Percentiles rank a stretch among this genome's conserved stretches.
Conservation (phyloP, 2,329 filamentous ascomycete genomes). For the Cladophialophora yegresii region DNA sequence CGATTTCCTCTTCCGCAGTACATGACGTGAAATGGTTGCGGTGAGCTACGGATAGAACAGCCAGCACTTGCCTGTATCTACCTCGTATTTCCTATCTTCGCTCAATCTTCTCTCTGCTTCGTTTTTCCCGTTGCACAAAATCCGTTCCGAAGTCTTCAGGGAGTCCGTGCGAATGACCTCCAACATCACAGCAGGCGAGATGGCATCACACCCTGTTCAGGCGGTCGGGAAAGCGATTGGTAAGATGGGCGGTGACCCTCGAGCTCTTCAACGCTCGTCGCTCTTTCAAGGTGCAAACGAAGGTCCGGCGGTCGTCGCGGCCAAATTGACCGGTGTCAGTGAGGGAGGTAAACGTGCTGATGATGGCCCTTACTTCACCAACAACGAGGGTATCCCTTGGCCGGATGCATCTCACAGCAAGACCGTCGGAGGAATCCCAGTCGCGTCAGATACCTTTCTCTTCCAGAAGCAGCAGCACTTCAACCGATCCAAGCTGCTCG, state of each 20-base stretch:
- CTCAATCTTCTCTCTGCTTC: background rate
- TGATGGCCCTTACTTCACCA: constrained; percentile 57
- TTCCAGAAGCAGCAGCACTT: constrained; percentile 60
- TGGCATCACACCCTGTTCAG: constrained; percentile 44
- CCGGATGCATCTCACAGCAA: constrained; percentile 56
- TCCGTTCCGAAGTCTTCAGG: background rate
- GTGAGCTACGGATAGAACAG: background rate
- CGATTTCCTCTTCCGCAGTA: background rate
- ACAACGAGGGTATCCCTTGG: constrained; percentile 57
- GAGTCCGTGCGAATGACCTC: background rate
- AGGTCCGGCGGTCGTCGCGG: constrained; percentile 55
- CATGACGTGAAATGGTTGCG: background rate
- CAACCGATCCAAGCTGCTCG: constrained; percentile 58
- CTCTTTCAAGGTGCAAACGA: constrained; percentile 51
- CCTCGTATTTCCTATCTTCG: background rate
- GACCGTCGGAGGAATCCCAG: constrained; percentile 55
- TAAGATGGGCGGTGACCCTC: constrained; percentile 45
- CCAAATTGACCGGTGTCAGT: constrained; percentile 53
- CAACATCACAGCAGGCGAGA: constrained; percentile 1
- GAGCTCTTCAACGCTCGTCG: constrained; percentile 39
- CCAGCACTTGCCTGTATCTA: background rate
- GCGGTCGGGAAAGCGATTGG: constrained; percentile 48
- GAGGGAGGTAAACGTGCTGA: constrained; percentile 53
- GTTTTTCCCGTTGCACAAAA: background rate
- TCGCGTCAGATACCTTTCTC: constrained; percentile 55